A percentile compares a stretch with the other conserved stretches of the same genome.
phyloP scores from a whole-genome alignment of 2,329 filamentous ascomycete species.

The Teratosphaeria zuluensis region DNA sequence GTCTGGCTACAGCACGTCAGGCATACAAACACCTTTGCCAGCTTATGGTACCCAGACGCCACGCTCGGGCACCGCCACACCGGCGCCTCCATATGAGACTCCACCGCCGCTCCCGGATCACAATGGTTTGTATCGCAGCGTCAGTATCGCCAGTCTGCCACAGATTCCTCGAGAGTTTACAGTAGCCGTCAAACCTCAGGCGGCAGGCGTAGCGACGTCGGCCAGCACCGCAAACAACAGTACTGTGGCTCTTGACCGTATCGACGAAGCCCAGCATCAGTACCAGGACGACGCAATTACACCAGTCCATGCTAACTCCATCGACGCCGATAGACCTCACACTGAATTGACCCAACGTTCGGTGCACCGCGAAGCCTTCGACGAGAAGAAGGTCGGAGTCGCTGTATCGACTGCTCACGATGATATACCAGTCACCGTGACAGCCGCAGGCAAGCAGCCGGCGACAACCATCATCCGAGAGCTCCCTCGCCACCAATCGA shows the following conservation, averaged over 20 bases:
- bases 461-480: background rate
- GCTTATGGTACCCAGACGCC: constrained; percentile 3
- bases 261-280: background rate
- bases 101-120: background rate
- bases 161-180: background rate
- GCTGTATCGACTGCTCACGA: background rate
- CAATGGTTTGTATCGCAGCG: background rate
- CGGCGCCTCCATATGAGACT: constrained; percentile 4
- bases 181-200: background rate
- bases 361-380: background rate
- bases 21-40: constrained; percentile 6
- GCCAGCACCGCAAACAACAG: background rate
- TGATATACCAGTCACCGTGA: background rate
- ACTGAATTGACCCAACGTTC: background rate
- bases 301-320: background rate
- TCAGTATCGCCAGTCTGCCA: background rate
- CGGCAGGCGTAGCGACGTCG: background rate
- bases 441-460: background rate
- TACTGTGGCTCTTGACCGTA: background rate
- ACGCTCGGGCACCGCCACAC: constrained; percentile 3
- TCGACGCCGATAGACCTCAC: background rate
- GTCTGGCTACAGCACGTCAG: background rate
- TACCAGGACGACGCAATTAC: background rate
- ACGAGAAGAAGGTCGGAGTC: background rate
- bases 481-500: background rate